Base-by-base conservation (phyloP, 2,329 filamentous ascomycete species). In the Graphiopsis chlorocephala region DNA sequence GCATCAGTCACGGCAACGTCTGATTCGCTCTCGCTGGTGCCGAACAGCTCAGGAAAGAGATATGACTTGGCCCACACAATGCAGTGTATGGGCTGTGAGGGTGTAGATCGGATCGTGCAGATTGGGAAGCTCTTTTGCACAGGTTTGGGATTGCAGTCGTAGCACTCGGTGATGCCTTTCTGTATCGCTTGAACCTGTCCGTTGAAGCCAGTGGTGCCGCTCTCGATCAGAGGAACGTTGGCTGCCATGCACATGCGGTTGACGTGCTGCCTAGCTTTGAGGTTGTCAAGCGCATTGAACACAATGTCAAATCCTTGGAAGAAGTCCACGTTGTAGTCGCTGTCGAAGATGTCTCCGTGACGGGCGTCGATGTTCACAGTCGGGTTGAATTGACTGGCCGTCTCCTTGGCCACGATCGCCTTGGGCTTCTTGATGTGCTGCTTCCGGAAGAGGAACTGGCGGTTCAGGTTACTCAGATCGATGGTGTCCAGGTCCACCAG, bases 21-120 rank as follows among this genome's bases (percentile, higher is more conserved):
- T 1, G 88, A 85, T 68, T 94, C 90, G 66, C 97, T 92, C 77
- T 98, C 94, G 71, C 92, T 96, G 3, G 88, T 87, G 20, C 95
- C 95, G 71, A 97, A 99, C 8, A 99, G 88, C 77, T 99, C 95
- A 69, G 92, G 95, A 66, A 99, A 86, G 10, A 99, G 84, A 76
- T 98, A 99, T 76, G 93, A 97, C 80, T 98, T 99, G 23, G 87
- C 94, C 95, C 95, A 99, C 2, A 99, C 94, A 67, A 99, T 99
- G 80, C 95, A 98, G 79, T 99, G 95, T 50, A 99, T 98, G 0
- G 94, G 92, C 73, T 98, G 94, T 69, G 91, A 96, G 0, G 95
- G 95, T 0, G 93, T 99, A 77, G 92, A 97, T 76, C 95, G 88
- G 72, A 99, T 98, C 1, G 95, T 99, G 80, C 95, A 99, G 48